phyloP scores from a whole-genome alignment of 2,329 filamentous ascomycete species.

The Alternaria sp. region DNA sequence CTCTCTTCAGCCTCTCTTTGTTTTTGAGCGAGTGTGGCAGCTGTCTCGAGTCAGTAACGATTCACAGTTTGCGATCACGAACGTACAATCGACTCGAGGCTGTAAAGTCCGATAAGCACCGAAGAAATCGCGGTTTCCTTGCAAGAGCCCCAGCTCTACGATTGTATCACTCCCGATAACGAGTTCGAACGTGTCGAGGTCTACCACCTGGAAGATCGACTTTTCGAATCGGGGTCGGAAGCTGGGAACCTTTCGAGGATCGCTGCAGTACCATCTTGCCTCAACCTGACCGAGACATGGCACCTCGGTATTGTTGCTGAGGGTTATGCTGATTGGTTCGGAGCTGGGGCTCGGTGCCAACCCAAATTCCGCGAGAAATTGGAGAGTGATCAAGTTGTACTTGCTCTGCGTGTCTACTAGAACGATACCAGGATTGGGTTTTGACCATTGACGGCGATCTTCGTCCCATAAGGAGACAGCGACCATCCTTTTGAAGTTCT shows the following conservation, averaged over 20 bases:
- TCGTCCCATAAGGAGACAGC: not conserved
- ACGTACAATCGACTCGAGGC: not conserved
- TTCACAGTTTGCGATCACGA: not conserved
- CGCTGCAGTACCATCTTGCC: not conserved
- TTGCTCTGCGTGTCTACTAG: not conserved
- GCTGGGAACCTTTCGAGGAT: not conserved
- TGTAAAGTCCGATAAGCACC: not conserved
- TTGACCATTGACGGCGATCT: not conserved
- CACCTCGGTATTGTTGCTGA: not conserved
- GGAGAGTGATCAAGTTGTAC: not conserved
- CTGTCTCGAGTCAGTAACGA: not conserved
- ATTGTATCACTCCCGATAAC: not conserved
- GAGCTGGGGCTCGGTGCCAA: not conserved
- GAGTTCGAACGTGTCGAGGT: not conserved
- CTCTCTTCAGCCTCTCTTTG: not conserved
- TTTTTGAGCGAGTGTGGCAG: not conserved
- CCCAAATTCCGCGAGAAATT: not conserved
- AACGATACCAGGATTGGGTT: not conserved
- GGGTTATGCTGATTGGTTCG: not conserved
- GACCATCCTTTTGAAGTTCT: not conserved
- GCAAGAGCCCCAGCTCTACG: not conserved
- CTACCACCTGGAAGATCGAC: not conserved
- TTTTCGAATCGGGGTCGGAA: not conserved
- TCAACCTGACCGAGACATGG: not conserved
- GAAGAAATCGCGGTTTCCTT: not conserved